These are phyloP conservation scores for Tolypocladium ophioglossoides DNA, from an alignment of 2,329 filamentous ascomycete species.

Conservation along the genomic window DNA sequence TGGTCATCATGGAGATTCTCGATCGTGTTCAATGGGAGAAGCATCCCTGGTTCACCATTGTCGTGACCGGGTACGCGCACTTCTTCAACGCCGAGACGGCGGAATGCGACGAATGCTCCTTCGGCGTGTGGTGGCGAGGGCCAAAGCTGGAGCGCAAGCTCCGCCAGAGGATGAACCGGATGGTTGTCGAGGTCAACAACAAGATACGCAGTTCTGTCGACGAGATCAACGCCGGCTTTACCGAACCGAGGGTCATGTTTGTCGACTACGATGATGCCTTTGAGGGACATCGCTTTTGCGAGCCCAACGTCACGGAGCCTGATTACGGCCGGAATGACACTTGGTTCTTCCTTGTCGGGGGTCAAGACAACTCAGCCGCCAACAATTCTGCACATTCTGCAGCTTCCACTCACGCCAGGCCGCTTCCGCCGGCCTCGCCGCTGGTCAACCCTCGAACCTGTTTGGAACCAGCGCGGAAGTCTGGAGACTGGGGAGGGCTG, in stretches of 20 bases:
- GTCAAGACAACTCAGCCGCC: conserved; percentile 23
- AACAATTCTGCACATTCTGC: not conserved
- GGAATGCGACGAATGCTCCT: conserved; percentile 30
- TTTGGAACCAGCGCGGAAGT: conserved; percentile 19
- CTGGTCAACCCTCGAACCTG: conserved; percentile 27
- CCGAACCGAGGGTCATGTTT: conserved; percentile 27
- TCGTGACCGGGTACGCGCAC: conserved; percentile 36
- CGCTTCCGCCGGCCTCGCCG: conserved; percentile 18
- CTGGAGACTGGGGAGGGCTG: conserved; percentile 31
- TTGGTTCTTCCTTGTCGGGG: conserved; percentile 39
- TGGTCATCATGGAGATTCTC: conserved; percentile 32
- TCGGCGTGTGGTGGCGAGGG: conserved; percentile 35
- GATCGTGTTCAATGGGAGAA: conserved; percentile 33
- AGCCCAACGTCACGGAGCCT: conserved; percentile 28
- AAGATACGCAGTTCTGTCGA: conserved; percentile 26
- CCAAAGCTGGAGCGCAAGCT: conserved; percentile 28
- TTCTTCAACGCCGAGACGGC: conserved; percentile 36
- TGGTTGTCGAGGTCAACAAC: conserved; percentile 30
- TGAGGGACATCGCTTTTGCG: conserved; percentile 34
- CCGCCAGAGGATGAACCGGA: conserved; percentile 30
- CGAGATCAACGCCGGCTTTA: conserved; percentile 25
- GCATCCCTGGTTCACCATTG: conserved; percentile 28
- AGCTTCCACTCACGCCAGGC: not conserved
- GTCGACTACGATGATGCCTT: conserved; percentile 33
- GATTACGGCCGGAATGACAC: conserved; percentile 31